Evolutionary conservation across 2,329 filamentous ascomycete species (phyloP), one percentile per base, ranked within the genome.

Genomic region (Aspergillus sp.): DNA sequence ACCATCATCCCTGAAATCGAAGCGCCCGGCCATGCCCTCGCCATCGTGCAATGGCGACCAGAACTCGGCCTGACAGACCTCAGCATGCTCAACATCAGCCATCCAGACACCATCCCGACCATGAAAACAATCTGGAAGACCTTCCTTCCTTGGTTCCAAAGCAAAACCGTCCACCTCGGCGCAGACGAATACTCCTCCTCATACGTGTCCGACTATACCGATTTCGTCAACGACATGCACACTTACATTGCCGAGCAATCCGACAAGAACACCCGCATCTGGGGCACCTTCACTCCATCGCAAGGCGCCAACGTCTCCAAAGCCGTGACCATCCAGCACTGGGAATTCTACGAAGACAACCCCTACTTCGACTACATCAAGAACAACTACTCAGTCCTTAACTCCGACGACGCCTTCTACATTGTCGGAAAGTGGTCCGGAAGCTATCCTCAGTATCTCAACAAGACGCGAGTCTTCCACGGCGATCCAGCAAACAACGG

Each of bases 1-100:
- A 84, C 83, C 2, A 72, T 86, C 8, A 74, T 86, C 7, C 83
- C 84, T 0, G 84, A 86, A 67, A 83, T 86, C 27, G 84, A 86
- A 67, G 77, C 82, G 0, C 84, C 84, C 0, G 84, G 83, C 0
- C 84, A 86, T 59, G 79, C 82, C 0, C 70, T 86, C 1, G 78
- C 80, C 7, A 81, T 86, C 41, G 79, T 80, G 5, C 82, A 86
- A 63, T 86, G 84, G 83, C 82, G 81, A 59, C 83, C 83, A 0
- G 77, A 84, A 60, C 70, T 86, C 6, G 83, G 77, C 0, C 73
- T 83, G 6, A 66, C 70, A 1, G 81, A 83, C 60, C 65, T 81
- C 7, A 83, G 80, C 42, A 71, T 84, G 62, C 71, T 86, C 7
- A 84, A 85, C 58, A 79, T 85, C 61, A 80, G 79, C 2, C 74